Conservation (phyloP, 495 filamentous ascomycete genomes). For the Diplogelasinospora grovesii region DNA sequence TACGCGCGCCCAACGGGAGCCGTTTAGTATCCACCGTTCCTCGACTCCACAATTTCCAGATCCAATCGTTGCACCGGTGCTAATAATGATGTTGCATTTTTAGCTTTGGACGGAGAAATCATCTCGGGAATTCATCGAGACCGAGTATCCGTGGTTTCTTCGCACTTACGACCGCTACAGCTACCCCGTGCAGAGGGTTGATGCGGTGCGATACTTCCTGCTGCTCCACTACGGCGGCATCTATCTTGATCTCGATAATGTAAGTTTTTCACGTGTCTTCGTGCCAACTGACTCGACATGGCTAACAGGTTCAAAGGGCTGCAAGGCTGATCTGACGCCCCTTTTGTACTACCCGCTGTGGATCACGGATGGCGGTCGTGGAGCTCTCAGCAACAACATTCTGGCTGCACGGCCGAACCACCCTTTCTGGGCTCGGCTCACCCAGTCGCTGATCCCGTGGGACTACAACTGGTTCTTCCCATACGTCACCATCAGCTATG, state of each 20-base stretch:
- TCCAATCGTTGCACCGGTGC: no score
- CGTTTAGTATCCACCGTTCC: no score
- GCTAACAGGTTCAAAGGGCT: no score
- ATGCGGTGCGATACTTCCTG: constrained; percentile 85
- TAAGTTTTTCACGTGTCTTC: constrained; percentile 32
- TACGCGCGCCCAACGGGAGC: no score
- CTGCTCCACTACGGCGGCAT: constrained; percentile 76
- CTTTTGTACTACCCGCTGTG: constrained; percentile 75
- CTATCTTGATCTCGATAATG: constrained; percentile 87
- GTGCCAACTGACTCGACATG: not conserved
- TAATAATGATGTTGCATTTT: constrained; percentile 1
- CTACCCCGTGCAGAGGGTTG: constrained; percentile 79
- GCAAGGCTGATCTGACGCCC: constrained; percentile 73
- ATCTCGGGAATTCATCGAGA: constrained; percentile 67
- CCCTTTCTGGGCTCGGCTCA: constrained; percentile 72
- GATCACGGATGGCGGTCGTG: constrained; percentile 73
- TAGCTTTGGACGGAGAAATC: constrained; percentile 84
- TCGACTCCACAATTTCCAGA: no score
- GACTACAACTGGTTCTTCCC: constrained; percentile 72
- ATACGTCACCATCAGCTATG: constrained; percentile 86
- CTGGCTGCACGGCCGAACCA: constrained; percentile 78
- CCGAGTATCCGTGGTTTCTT: constrained; percentile 79
- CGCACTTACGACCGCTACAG: constrained; percentile 74
- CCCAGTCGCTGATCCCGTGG: constrained; percentile 62
- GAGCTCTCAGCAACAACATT: constrained; percentile 84